Evolutionary conservation across 1,284 basidiomycete genomes (phyloP).

Genomic region (Fomitopsis palustris): DNA sequence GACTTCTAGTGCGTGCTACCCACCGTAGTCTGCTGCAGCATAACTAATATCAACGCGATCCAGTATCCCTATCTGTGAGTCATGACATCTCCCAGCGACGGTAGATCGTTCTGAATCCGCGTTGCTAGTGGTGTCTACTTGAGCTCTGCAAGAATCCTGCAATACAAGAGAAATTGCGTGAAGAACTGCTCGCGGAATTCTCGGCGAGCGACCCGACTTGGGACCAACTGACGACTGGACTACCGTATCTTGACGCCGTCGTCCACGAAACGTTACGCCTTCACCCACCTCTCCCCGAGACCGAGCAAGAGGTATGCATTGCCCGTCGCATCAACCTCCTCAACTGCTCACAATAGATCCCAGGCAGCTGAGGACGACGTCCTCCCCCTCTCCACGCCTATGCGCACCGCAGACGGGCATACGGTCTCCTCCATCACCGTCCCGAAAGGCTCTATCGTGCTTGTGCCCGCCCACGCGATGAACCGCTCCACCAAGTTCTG

Average conservation of each 20-base stretch:
- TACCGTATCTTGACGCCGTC: constrained; percentile 35
- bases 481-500: constrained; percentile 48
- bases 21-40: not conserved
- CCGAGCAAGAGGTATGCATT: not conserved
- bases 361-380: constrained; percentile 37
- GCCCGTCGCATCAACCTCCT: not conserved
- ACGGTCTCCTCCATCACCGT: constrained; percentile 37
- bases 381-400: constrained; percentile 44
- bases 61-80: constrained; percentile 21
- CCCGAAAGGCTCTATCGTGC: constrained; percentile 41
- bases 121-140: constrained; percentile 30
- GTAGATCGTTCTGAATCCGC: too few species aligned
- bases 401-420: constrained; percentile 36
- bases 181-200: constrained; percentile 36
- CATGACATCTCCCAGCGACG: not conserved
- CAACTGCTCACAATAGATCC: not conserved
- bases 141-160: constrained; percentile 30
- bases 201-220: constrained; percentile 28
- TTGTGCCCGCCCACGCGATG: constrained; percentile 37
- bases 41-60: not conserved
- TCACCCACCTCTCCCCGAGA: constrained; percentile 17
- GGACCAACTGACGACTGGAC: constrained; percentile 28
- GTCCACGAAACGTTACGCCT: constrained; percentile 26
- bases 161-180: constrained; percentile 36
- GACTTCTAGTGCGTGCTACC: constrained; percentile 32